Conservation (phyloP, 768 basidiomycete species). For the Pholiota conissans region DNA sequence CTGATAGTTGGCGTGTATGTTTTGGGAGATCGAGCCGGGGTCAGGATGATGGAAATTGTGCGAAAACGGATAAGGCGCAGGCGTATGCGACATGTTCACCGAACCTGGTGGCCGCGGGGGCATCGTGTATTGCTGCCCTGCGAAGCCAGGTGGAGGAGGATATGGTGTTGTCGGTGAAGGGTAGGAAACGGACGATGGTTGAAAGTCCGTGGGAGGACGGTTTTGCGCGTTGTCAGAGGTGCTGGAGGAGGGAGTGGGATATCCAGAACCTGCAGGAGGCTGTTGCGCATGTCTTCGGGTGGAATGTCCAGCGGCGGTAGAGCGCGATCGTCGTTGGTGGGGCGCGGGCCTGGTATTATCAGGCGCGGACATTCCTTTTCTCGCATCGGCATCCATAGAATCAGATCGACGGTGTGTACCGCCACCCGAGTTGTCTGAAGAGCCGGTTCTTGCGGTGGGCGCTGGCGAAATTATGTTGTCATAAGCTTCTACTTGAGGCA, state of each 20-base stretch:
- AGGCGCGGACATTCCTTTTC: slow-evolving; percentile 24
- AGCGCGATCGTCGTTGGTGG: slow-evolving; percentile 25
- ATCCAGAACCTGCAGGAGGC: slow-evolving; percentile 11
- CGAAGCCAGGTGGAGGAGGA: slow-evolving; percentile 33
- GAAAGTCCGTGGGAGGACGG: slow-evolving; percentile 19
- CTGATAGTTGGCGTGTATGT: slow-evolving; percentile 40
- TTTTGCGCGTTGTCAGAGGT: slow-evolving; percentile 15
- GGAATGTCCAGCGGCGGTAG: slow-evolving; percentile 5
- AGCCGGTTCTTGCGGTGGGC: slow-evolving; percentile 15
- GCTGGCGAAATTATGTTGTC: slow-evolving; percentile 9
- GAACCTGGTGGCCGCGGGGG: slow-evolving; percentile 38
- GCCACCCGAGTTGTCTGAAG: slow-evolving; percentile 5
- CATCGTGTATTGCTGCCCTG: slow-evolving; percentile 50
- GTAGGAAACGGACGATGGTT: slow-evolving; percentile 26
- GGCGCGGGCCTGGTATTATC: slow-evolving; percentile 23
- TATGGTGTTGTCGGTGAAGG: slow-evolving; percentile 27
- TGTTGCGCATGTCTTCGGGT: slow-evolving; percentile 3
- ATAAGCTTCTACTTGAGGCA: background rate
- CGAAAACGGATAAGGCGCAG: slow-evolving; percentile 33
- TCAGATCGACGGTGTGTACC: slow-evolving; percentile 16
- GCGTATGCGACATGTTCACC: slow-evolving; percentile 34
- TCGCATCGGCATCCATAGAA: slow-evolving; percentile 27
- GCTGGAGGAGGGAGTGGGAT: slow-evolving; percentile 11
- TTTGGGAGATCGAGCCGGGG: slow-evolving; percentile 36
- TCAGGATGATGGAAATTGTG: slow-evolving; percentile 38